Percentiles rank a stretch among this genome's conserved stretches.
Conservation (phyloP, 1,284 basidiomycete genomes). For the Tremellales sp. region DNA sequence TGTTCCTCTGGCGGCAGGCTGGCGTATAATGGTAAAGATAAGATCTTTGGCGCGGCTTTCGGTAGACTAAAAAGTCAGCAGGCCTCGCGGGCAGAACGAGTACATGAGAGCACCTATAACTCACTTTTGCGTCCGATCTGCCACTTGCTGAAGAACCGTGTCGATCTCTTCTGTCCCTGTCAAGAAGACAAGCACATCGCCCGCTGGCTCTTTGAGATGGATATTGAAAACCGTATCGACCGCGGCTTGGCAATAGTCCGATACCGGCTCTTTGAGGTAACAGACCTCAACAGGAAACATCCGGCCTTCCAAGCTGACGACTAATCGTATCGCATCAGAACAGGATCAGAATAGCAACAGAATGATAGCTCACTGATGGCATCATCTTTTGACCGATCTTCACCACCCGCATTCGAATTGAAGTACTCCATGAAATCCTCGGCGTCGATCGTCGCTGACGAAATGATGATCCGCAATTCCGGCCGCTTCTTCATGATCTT, state of each 20-base stretch:
- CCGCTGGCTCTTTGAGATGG: constrained; percentile 67
- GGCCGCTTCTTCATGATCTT: constrained; percentile 87
- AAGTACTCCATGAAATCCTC: constrained; percentile 85
- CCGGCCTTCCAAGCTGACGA: constrained; percentile 87
- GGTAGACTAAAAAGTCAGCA: constrained; percentile 73
- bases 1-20: constrained; percentile 84
- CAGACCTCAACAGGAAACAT: constrained; percentile 86
- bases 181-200: constrained; percentile 89
- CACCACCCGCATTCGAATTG: constrained; percentile 52
- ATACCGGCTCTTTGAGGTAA: constrained; percentile 64
- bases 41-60: constrained; percentile 57
- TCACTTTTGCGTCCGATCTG: constrained; percentile 72
- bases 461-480: constrained; percentile 81
- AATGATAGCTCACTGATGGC: constrained; percentile 35
- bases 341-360: constrained; percentile 28
- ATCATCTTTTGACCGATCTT: constrained; percentile 45
- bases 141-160: constrained; percentile 70
- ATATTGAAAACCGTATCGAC: constrained; percentile 82
- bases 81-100: no score
- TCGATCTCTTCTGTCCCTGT: constrained; percentile 98
- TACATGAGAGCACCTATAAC: no score
- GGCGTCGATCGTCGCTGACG: constrained; percentile 93
- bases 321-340: constrained; percentile 55
- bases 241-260: constrained; percentile 79
- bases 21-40: constrained; percentile 78